Conservation (phyloP, 345 rosid species). For the Turnera subulata region DNA sequence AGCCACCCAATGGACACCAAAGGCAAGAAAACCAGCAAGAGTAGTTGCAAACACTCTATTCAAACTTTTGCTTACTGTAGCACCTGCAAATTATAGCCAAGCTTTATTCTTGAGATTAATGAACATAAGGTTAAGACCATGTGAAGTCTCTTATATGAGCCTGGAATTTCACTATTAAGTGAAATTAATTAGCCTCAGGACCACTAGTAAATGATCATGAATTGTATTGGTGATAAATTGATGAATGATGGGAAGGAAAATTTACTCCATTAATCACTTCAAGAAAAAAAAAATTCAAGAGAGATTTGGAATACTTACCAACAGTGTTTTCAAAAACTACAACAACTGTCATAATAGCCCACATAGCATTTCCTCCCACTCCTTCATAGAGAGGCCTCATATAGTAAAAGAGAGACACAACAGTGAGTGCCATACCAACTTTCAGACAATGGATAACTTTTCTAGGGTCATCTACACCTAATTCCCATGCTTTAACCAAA, state of each 20-base stretch:
- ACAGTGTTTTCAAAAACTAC: constrained; percentile 43
- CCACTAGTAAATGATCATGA: too few species aligned
- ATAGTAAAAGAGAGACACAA: constrained; percentile 39
- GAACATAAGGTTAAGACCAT: too few species aligned
- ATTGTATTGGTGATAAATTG: too few species aligned
- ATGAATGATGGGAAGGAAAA: too few species aligned
- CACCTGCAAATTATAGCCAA: constrained; percentile 43
- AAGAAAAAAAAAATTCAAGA: too few species aligned
- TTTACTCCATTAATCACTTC: too few species aligned
- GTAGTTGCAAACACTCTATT: constrained; percentile 42
- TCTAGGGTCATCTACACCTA: constrained; percentile 37
- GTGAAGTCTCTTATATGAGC: too few species aligned
- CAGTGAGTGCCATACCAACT: constrained; percentile 38
- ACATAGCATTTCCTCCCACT: constrained; percentile 49
- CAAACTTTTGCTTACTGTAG: constrained; percentile 33
- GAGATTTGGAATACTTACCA: constrained; percentile 25
- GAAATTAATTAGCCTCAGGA: too few species aligned
- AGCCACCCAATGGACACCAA: constrained; percentile 47
- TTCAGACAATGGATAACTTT: constrained; percentile 44
- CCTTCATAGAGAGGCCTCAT: constrained; percentile 44
- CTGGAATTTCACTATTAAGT: too few species aligned
- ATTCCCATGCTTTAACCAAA: constrained; percentile 28
- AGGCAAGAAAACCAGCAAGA: constrained; percentile 42
- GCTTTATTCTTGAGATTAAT: too few species aligned
- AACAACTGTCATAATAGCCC: constrained; percentile 57